Percentiles rank a stretch among this genome's conserved stretches.
phyloP scores from a whole-genome alignment of 257 asterid species.

The Thymus quinquecostatus region DNA sequence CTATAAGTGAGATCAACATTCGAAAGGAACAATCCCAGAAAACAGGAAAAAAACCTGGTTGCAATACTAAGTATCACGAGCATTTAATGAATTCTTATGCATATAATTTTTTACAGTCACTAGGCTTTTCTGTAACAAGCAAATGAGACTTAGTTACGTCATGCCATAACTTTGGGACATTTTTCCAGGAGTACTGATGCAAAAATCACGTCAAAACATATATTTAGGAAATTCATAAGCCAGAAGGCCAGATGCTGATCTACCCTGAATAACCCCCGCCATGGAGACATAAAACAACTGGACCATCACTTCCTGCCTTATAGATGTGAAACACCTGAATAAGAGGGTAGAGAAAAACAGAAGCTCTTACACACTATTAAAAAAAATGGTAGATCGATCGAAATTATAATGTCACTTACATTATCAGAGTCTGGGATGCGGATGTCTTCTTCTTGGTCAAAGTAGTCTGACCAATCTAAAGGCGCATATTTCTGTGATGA shows the following conservation, averaged over 20 bases:
- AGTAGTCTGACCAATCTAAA: constrained; percentile 72
- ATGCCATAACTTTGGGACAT: constrained; percentile 4
- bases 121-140: background rate
- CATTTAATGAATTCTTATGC: background rate
- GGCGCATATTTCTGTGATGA: constrained; percentile 83
- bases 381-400: constrained; percentile 18
- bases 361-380: constrained; percentile 18
- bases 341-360: constrained; percentile 25
- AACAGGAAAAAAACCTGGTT: constrained; percentile 3
- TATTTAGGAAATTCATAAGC: background rate
- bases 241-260: constrained; percentile 25
- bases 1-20: background rate
- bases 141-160: constrained; percentile 8
- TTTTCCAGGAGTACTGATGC: background rate
- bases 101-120: background rate
- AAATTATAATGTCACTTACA: constrained; percentile 51
- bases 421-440: constrained; percentile 69
- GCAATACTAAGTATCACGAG: constrained; percentile 9
- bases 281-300: constrained; percentile 89
- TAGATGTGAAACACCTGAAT: constrained; percentile 87
- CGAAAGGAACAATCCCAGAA: constrained; percentile 20
- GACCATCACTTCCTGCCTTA: constrained; percentile 86
- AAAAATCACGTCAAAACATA: constrained; percentile 16
- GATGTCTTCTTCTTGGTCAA: constrained; percentile 86
- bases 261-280: constrained; percentile 99